Evolutionary conservation across 768 basidiomycete genomes (phyloP), one percentile per base, ranked within the genome.

Genomic region (Tylopilus vinaceipallidus): DNA sequence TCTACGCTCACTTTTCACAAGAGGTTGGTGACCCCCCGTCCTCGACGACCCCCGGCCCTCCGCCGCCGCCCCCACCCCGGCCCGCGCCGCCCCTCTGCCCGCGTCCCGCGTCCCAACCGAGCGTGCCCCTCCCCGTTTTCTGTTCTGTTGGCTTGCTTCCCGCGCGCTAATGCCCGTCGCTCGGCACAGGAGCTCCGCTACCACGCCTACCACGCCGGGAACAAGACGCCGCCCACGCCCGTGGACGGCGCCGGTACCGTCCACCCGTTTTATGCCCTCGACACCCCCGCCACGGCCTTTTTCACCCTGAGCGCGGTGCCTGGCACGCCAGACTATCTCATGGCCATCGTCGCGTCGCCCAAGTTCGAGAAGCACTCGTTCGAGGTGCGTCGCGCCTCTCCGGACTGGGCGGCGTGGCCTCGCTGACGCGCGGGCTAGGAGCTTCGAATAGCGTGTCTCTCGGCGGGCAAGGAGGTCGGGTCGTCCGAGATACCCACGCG

Each of bases 381-480:
- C 54, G 80, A 81, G 75, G 80, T 79, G 39, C 49, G 61, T 26
- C 12, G 10, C 10, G 12, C 6, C 14, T 8, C n/a, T 13, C 17
- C 27, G n/a, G n/a, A n/a, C n/a, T n/a, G n/a, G n/a, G n/a, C n/a
- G n/a, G n/a, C n/a, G n/a, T n/a, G n/a, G n/a, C 27, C 4, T 29
- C 27, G 27, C 14, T 32, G 32, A 32, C 32, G 26, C 19, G n/a
- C 27, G 41, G 24, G 36, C 19, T 36, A 82, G 80, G 80, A 82
- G 65, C 72, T 81, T 34, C 78, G 78, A 38, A 55, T 81, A 39
- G 78, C 78, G 0, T 75, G 54, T 47, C 51, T 71, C 29, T 61
- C 68, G n/a, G 65, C 68, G 34, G 69, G 74, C 0, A 73, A 74
- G 33, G 76, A 79, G 52, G 68, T 79, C 42, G 72, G 70, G 4